Evolutionary conservation across 192 early-diverging fungal genomes (phyloP).

Genomic region (Gaertneriomyces semiglobifer): DNA sequence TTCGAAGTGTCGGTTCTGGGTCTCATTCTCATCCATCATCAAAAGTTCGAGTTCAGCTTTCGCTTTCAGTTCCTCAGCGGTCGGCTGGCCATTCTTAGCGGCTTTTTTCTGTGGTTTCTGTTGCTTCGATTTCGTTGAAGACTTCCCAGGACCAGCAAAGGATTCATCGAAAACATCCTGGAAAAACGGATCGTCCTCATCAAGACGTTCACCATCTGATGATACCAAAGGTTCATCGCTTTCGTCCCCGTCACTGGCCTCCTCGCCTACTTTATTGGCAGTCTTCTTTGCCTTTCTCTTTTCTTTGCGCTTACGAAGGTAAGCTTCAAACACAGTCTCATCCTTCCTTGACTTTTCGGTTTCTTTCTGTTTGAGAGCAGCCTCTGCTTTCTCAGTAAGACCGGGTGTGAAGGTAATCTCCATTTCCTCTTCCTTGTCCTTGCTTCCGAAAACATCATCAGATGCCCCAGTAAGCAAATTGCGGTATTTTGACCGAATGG

Average conservation of each 20-base stretch:
- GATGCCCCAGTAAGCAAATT: conserved; percentile 29
- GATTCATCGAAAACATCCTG: conserved; percentile 26
- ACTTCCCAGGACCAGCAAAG: too few relatives aligned
- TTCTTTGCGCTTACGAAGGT: conserved; percentile 80
- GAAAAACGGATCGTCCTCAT: conserved; percentile 40
- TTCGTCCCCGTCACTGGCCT: conserved; percentile 6
- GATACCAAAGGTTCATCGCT: conserved; percentile 17
- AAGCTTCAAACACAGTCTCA: conserved; percentile 82
- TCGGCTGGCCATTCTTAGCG: conserved; percentile 5
- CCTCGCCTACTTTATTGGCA: conserved; percentile 29
- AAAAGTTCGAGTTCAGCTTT: conserved; percentile 82
- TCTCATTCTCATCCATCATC: conserved; percentile 56
- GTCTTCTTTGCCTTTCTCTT: conserved; percentile 59
- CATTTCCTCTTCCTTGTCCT: conserved; percentile 77
- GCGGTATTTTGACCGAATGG: conserved; percentile 34
- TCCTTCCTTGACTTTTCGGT: conserved; percentile 47
- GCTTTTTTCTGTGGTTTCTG: not conserved
- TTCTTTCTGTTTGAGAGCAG: conserved; percentile 53
- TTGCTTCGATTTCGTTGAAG: not conserved
- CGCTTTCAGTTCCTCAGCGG: conserved; percentile 20
- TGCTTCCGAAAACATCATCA: conserved; percentile 32
- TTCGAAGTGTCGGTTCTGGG: conserved; percentile 72
- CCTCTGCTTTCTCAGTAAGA: conserved; percentile 67
- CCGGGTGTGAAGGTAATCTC: conserved; percentile 96
- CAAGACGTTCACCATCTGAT: conserved; percentile 18